Evolutionary conservation across 2,329 filamentous ascomycete genomes (phyloP).

Genomic region (Xylariales sp.): DNA sequence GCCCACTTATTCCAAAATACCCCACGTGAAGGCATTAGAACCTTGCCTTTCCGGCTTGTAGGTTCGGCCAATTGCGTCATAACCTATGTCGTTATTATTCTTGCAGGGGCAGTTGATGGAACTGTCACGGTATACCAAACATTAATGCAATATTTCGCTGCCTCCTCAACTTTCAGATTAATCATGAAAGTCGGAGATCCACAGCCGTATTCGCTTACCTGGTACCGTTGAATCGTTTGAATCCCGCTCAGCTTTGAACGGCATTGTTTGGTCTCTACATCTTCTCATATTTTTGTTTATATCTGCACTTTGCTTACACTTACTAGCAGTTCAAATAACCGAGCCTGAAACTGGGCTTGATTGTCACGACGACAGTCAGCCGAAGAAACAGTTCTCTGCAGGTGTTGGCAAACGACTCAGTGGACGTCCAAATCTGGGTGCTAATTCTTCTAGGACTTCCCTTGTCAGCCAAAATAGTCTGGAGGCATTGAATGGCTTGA

Average conservation of each 20-base stretch:
- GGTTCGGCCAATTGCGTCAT: too few species aligned
- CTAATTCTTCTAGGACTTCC: constrained; percentile 40
- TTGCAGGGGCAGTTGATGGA: too few species aligned
- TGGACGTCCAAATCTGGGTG: constrained; percentile 31
- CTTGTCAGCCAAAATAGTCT: constrained; percentile 31
- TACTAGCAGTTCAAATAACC: constrained; percentile 52
- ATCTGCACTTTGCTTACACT: not conserved
- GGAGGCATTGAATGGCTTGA: constrained; percentile 23
- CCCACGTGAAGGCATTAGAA: not conserved
- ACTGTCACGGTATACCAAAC: too few species aligned
- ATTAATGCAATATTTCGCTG: too few species aligned
- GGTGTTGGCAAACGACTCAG: constrained; percentile 39
- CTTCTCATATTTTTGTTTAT: not conserved
- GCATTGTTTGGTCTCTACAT: too few species aligned
- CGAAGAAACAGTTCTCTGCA: constrained; percentile 41
- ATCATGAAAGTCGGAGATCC: too few species aligned
- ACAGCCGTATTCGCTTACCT: too few species aligned
- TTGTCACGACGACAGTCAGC: constrained; percentile 28
- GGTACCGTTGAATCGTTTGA: too few species aligned
- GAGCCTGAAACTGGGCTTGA: constrained; percentile 38
- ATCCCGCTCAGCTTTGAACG: too few species aligned
- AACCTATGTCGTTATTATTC: too few species aligned
- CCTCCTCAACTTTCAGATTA: too few species aligned
- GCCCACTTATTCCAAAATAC: not conserved
- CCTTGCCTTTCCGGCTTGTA: not conserved